phyloP scores from a whole-genome alignment of 2,329 filamentous ascomycete genomes.

The Aspergillus unguis region DNA sequence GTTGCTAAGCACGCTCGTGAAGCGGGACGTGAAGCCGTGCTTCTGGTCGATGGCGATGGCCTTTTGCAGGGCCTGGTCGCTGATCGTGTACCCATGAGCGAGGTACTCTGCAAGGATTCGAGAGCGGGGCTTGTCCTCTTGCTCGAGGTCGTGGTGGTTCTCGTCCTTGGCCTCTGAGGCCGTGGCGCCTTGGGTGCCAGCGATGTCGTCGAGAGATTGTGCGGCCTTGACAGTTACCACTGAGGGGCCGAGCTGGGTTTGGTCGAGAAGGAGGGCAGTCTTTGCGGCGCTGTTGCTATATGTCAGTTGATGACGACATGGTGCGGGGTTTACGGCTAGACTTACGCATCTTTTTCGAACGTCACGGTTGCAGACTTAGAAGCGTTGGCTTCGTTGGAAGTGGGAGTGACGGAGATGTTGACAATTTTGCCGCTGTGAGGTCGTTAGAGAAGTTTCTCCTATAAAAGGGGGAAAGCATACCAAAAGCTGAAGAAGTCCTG shows the following conservation, averaged over 20 bases:
- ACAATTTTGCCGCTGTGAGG: constrained; percentile 81
- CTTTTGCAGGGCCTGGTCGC: constrained; percentile 70
- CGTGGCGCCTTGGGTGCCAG: constrained; percentile 57
- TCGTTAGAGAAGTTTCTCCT: not conserved
- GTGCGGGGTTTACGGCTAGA: constrained; percentile 24
- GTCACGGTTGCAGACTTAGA: constrained; percentile 84
- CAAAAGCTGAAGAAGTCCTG: constrained; percentile 96
- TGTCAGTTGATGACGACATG: constrained; percentile 12
- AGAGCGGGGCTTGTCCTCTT: constrained; percentile 94
- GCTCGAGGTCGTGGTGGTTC: constrained; percentile 67
- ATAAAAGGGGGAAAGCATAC: constrained; percentile 48
- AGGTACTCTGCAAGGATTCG: constrained; percentile 96
- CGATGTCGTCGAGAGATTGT: constrained; percentile 62
- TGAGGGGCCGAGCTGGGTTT: constrained; percentile 80
- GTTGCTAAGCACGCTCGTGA: constrained; percentile 70
- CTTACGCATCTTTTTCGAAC: constrained; percentile 87
- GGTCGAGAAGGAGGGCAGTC: constrained; percentile 93
- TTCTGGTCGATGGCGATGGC: constrained; percentile 86
- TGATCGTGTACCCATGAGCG: constrained; percentile 86
- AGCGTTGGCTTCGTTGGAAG: constrained; percentile 53
- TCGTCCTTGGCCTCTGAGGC: constrained; percentile 54
- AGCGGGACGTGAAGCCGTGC: constrained; percentile 78
- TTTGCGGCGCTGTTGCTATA: constrained; percentile 65
- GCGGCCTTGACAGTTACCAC: constrained; percentile 76
- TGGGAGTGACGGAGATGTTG: constrained; percentile 69